phyloP scores from a whole-genome alignment of 139 green algal genomes.

The Chlorella sp. region DNA sequence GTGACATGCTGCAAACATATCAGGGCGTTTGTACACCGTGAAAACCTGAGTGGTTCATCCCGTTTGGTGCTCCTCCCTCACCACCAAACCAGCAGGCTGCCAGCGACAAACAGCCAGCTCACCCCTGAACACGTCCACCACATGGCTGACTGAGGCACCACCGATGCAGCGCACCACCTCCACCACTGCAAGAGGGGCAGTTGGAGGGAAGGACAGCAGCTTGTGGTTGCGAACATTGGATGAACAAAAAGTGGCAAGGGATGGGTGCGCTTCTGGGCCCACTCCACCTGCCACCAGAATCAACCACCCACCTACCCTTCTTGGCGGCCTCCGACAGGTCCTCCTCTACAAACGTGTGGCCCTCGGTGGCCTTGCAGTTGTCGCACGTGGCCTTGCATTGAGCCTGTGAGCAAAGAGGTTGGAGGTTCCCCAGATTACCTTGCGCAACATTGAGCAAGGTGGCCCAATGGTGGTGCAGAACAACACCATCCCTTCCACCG shows the following conservation, averaged over 20 bases:
- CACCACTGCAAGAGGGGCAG: constrained; percentile 5
- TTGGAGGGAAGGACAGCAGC: not conserved
- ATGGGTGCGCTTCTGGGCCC: no score
- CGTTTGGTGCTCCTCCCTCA: no score
- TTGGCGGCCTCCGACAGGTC: constrained; percentile 64
- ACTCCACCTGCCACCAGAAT: no score
- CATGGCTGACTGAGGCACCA: constrained; percentile 28
- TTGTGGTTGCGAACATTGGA: not conserved
- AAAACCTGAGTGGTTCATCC: no score
- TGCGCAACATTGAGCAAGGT: no score
- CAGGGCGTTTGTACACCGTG: no score
- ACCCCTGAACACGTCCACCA: constrained; percentile 51
- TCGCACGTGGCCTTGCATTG: constrained; percentile 81
- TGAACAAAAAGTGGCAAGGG: no score
- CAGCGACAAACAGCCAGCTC: not conserved
- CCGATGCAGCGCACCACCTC: constrained; percentile 32
- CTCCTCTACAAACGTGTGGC: constrained; percentile 33
- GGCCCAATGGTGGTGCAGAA: no score
- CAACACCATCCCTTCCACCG: no score
- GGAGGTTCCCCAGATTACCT: no score
- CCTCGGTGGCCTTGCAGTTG: constrained; percentile 63
- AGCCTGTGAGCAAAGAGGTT: not conserved
- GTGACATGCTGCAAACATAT: no score
- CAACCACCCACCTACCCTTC: constrained; percentile 43
- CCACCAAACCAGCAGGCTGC: no score